A percentile compares a stretch with the other conserved stretches of the same genome.
Evolutionary conservation across 257 asterid genomes (phyloP).

Genomic region (Forsythia suspensa): DNA sequence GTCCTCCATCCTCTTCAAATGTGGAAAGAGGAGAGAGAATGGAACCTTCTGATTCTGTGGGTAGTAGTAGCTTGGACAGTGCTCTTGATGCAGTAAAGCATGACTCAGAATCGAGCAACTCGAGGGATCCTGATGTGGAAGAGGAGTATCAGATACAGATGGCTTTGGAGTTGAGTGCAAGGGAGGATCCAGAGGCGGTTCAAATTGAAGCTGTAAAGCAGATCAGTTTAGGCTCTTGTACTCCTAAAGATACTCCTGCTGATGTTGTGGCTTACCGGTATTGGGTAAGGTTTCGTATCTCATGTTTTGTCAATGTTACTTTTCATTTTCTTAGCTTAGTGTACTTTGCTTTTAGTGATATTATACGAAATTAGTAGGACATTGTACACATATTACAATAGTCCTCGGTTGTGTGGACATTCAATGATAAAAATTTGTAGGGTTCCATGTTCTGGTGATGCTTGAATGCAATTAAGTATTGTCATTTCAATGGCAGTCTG

Average conservation of each 20-base stretch:
- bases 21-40: constrained; percentile 45
- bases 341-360: background rate
- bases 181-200: constrained; percentile 98
- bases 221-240: constrained; percentile 87
- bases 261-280: constrained; percentile 84
- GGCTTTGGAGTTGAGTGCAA: constrained; percentile 93
- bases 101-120: constrained; percentile 61
- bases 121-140: constrained; percentile 83
- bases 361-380: background rate
- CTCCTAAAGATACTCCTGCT: constrained; percentile 75
- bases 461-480: background rate
- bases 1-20: constrained; percentile 73
- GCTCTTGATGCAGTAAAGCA: constrained; percentile 60
- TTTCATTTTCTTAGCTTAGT: constrained; percentile 2
- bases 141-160: constrained; percentile 93
- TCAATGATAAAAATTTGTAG: background rate
- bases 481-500: background rate
- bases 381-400: background rate
- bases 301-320: constrained; percentile 1
- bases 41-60: constrained; percentile 74
- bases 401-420: background rate
- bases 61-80: constrained; percentile 68
- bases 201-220: constrained; percentile 99
- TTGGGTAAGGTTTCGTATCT: constrained; percentile 59
- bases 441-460: background rate